Conservation (phyloP, 2,329 filamentous ascomycete species). For the Aspergillus spinulosporus region DNA sequence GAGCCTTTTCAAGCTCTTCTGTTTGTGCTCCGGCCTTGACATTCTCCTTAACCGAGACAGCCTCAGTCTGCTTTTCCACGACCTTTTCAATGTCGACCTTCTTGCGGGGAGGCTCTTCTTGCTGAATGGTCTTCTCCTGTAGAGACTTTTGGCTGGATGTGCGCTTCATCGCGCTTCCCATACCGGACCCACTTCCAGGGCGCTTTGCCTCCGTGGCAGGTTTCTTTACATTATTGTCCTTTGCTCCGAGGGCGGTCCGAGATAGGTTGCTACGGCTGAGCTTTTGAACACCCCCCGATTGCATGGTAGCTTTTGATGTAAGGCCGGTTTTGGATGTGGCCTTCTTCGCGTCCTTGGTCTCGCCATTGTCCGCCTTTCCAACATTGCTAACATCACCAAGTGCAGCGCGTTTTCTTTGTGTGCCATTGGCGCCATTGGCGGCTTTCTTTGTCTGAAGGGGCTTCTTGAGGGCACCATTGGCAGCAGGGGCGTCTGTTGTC, state of each 20-base stretch:
- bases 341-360: conserved; percentile 71
- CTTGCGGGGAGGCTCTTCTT: conserved; percentile 67
- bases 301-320: conserved; percentile 73
- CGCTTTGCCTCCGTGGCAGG: conserved; percentile 65
- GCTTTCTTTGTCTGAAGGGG: conserved; percentile 71
- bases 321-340: conserved; percentile 64
- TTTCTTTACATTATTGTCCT: conserved; percentile 66
- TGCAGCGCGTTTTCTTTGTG: conserved; percentile 73
- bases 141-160: conserved; percentile 55
- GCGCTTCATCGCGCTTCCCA: conserved; percentile 69
- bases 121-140: conserved; percentile 58
- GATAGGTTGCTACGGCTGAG: conserved; percentile 59
- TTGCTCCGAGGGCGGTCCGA: conserved; percentile 64
- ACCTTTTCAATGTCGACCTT: conserved; percentile 59
- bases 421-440: conserved; percentile 47
- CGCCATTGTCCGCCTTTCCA: conserved; percentile 65
- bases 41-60: conserved; percentile 35
- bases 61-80: conserved; percentile 25
- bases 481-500: conserved; percentile 47
- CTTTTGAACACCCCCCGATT: conserved; percentile 82
- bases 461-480: conserved; percentile 64
- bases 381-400: conserved; percentile 96
- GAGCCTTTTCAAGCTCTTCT: conserved; percentile 44
- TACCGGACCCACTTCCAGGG: conserved; percentile 69
- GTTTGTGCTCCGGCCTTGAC: conserved; percentile 31